Evolutionary conservation across 139 green algal genomes (phyloP), one percentile per base, ranked within the genome.

Genomic region (Ettlia oleoabundans): DNA sequence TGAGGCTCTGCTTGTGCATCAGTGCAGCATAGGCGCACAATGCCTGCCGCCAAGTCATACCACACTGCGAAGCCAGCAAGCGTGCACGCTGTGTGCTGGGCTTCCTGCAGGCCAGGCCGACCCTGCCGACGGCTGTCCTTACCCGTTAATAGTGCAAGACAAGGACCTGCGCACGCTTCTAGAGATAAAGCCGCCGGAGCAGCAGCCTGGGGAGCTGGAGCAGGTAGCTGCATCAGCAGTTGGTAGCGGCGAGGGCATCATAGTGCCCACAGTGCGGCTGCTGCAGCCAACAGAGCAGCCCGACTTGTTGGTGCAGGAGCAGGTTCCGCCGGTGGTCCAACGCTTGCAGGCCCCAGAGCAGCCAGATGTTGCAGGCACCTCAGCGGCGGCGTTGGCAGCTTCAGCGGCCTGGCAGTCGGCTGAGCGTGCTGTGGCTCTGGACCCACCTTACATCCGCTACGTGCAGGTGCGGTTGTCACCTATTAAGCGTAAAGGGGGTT

Each of bases 141-240:
- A 84, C 74, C 85, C 85, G 28, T 58, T 89, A 53, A 30, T 89
- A 5, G 80, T 89, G 42, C 85, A 89, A 42, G 85, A 89, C 80
- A n/a, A 28, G 28, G 85, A 89, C 53, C 52, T 89, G 61, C 73
- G 85, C 63, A 82, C 73, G 30, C 22, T 89, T 41, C 66, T 89
- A 53, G 85, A 89, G 65, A 86, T 89, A 30, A 72, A 53, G 53
- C 79, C 79, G 15, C 66, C 76, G 0, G 63, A 74, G 42, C 61
- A 82, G 76, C 26, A 74, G 62, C 42, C n/a, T 22, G 37, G 38
- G 30, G n/a, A 72, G 38, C 58, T 67, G 51, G 32, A 51, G n/a
- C 30, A 37, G 15, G 73, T 52, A 9, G 75, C 61, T 9, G 53
- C 73, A 7, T 24, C 26, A 28, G 28, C 55, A n/a, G 42, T 22